Conservation (phyloP, 306 rosid species). For the Quillaja saponaria region DNA sequence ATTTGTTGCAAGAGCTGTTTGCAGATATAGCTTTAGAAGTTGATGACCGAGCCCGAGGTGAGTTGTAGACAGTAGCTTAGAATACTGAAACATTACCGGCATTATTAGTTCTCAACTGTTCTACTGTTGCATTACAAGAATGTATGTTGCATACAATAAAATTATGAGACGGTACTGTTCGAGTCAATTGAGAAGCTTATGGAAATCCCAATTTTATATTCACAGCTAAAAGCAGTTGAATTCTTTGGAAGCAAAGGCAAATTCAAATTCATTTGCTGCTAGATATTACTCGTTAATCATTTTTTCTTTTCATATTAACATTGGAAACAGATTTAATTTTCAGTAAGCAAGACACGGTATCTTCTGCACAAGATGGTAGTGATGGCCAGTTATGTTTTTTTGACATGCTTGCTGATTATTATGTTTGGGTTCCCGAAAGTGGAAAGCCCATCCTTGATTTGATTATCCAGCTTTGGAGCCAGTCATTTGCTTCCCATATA, state of each 20-base stretch:
- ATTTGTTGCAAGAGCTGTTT: slow-evolving; percentile 87
- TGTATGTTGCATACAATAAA: too few species aligned
- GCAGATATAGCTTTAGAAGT: slow-evolving; percentile 92
- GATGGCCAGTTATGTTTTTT: slow-evolving; percentile 68
- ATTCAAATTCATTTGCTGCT: too few species aligned
- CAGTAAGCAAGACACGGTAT: slow-evolving; percentile 67
- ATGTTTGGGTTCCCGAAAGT: slow-evolving; percentile 68
- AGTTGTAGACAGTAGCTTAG: slow-evolving; percentile 24
- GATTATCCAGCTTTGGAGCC: slow-evolving; percentile 97
- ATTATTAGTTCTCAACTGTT: not conserved
- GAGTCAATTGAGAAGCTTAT: too few species aligned
- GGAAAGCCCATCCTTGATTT: slow-evolving; percentile 84
- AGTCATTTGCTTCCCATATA: slow-evolving; percentile 91
- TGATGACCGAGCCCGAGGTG: slow-evolving; percentile 90
- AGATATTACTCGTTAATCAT: too few species aligned
- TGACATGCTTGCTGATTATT: slow-evolving; percentile 92
- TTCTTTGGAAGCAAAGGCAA: too few species aligned
- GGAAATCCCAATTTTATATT: too few species aligned
- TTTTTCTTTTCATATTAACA: slow-evolving; percentile 23
- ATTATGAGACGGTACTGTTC: too few species aligned
- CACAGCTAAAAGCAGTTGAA: too few species aligned
- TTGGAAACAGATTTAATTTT: slow-evolving; percentile 65
- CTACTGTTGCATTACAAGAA: too few species aligned
- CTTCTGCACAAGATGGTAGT: slow-evolving; percentile 49
- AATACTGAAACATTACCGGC: not conserved